These are phyloP conservation scores for Tricholoma flavovirens DNA, from an alignment of 768 basidiomycete species.

Conservation along the genomic window DNA sequence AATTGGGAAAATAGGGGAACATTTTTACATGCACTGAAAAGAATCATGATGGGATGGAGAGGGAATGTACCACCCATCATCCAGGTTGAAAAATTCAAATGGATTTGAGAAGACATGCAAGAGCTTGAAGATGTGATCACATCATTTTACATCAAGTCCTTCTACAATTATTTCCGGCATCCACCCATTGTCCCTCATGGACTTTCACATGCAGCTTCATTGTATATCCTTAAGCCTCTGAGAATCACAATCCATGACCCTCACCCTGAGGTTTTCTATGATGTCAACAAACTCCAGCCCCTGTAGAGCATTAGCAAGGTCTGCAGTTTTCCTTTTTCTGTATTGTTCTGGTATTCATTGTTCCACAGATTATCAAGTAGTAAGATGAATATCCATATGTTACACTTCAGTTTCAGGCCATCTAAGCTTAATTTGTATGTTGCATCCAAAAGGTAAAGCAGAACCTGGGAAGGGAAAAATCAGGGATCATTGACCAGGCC, in stretches of 20 bases:
- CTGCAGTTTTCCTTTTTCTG: neutral
- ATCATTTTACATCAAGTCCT: slow-evolving; percentile 6
- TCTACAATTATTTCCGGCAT: slow-evolving; percentile 7
- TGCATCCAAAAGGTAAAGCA: neutral
- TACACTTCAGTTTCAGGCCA: neutral
- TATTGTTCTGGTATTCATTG: neutral
- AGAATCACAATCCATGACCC: neutral
- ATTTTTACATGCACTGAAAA: slow-evolving; percentile 4
- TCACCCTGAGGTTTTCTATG: slow-evolving; percentile 2
- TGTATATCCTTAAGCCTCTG: neutral
- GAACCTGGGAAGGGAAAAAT: neutral
- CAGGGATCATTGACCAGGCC: neutral
- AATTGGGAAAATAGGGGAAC: neutral
- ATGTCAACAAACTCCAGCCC: neutral
- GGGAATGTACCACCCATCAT: slow-evolving; percentile 1
- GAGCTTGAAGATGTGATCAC: slow-evolving; percentile 5
- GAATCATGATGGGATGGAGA: slow-evolving; percentile 5
- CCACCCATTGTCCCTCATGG: slow-evolving; percentile 6
- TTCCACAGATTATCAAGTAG: neutral
- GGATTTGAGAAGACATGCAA: neutral
- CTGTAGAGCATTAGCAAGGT: neutral
- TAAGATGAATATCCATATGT: neutral
- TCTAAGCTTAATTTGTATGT: neutral
- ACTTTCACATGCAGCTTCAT: slow-evolving; percentile 3
- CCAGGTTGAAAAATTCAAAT: neutral